A percentile compares a stretch with the other conserved stretches of the same genome.
Conservation (phyloP, 805 yeast genomes). For the Zygoascus bituminiphila region DNA sequence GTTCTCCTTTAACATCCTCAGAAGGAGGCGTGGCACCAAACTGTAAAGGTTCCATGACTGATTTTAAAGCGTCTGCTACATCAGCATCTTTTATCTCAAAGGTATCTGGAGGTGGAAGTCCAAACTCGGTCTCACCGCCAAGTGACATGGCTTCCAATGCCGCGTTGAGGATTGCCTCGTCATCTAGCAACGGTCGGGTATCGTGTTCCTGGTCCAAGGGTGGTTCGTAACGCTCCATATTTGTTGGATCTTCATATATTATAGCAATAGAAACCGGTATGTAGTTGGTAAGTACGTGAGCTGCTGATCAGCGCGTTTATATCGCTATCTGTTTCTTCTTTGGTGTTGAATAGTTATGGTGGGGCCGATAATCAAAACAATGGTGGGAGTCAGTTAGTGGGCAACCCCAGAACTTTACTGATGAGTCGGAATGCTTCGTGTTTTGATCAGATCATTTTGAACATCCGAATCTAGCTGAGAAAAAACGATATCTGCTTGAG, state of each 20-base stretch:
- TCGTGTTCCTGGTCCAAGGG: background rate
- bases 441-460: background rate
- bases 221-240: background rate
- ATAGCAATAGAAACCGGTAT: background rate
- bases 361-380: background rate
- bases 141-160: conserved; percentile 1
- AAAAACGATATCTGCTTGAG: background rate
- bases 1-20: background rate
- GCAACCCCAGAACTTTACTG: background rate
- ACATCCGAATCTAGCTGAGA: background rate
- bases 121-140: background rate
- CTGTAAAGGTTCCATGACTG: background rate
- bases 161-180: conserved; percentile 1
- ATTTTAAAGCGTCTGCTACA: background rate
- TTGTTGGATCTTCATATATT: background rate
- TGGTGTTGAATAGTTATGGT: background rate
- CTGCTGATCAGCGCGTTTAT: background rate
- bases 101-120: background rate
- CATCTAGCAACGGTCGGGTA: background rate
- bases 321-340: background rate
- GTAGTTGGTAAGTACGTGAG: background rate
- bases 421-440: background rate
- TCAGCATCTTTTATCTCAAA: background rate
- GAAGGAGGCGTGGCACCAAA: background rate
- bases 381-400: background rate